Percentiles rank a stretch among this genome's conserved stretches.
These are phyloP conservation scores for Paraconiothyrium sp. DNA, from an alignment of 2,329 filamentous ascomycete species.

Conservation along the genomic window DNA sequence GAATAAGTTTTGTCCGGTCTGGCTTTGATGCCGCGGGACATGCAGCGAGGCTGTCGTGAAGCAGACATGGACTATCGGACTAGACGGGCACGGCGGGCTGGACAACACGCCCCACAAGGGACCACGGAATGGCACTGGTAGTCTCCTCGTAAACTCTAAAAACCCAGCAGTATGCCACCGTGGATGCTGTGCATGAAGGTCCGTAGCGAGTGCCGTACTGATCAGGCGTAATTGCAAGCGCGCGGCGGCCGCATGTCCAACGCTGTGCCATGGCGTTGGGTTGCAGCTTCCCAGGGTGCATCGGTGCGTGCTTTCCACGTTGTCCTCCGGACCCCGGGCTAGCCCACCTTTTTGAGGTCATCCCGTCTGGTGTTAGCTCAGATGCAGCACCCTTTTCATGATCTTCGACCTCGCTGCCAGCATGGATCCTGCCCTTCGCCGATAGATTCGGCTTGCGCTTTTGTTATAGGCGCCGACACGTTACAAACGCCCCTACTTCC, in stretches of 20 bases:
- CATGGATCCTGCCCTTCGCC: conserved; percentile 12
- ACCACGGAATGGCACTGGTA: not conserved
- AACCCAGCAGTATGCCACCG: not conserved
- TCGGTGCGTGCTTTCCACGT: conserved; percentile 7
- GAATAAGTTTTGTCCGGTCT: not conserved
- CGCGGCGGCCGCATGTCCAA: conserved; percentile 3
- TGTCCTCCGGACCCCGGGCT: not conserved
- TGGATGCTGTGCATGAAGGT: not conserved
- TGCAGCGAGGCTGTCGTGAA: not conserved
- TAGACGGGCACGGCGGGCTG: not conserved
- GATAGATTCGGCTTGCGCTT: conserved; percentile 11
- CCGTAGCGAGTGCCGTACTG: not conserved
- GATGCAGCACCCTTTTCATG: conserved; percentile 5
- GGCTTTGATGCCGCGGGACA: not conserved
- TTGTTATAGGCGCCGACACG: conserved; percentile 7
- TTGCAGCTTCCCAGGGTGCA: conserved; percentile 4
- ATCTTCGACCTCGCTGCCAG: conserved; percentile 1
- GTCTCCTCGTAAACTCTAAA: not conserved
- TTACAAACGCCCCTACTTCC: not conserved
- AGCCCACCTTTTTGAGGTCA: conserved; percentile 2
- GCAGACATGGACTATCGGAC: not conserved
- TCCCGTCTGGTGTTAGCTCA: conserved; percentile 6
- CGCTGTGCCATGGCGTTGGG: conserved; percentile 7
- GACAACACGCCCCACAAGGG: not conserved
- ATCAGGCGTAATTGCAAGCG: not conserved